Evolutionary conservation across 768 basidiomycete genomes (phyloP).

Genomic region (Tricholomella constricta): DNA sequence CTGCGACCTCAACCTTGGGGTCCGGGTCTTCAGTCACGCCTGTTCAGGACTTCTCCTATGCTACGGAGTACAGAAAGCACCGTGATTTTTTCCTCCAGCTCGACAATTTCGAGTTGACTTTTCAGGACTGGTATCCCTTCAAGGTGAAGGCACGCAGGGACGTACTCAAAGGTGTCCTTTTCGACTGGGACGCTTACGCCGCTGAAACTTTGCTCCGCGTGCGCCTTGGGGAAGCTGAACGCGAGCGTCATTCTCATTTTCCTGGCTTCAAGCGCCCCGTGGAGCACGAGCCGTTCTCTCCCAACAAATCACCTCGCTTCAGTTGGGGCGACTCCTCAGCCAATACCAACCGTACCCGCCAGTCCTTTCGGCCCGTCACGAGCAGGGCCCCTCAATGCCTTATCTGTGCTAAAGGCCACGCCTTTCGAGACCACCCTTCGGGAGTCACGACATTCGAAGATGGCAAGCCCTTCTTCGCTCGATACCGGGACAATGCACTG

Average conservation of each 20-base stretch:
- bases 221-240: too few species aligned
- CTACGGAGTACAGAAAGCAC: neutral
- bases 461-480: conserved; percentile 5
- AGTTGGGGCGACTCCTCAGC: neutral
- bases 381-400: conserved; percentile 11
- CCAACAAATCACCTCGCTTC: too few species aligned
- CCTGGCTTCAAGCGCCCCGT: too few species aligned
- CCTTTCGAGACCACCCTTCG: neutral
- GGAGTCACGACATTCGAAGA: conserved; percentile 3
- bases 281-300: neutral
- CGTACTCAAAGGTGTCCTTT: conserved; percentile 1
- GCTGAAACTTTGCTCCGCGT: neutral
- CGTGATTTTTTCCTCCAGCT: conserved; percentile 7
- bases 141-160: conserved; percentile 7
- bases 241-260: too few species aligned
- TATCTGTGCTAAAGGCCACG: conserved; percentile 10
- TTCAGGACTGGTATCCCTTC: conserved; percentile 7
- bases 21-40: neutral
- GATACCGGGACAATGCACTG: neutral
- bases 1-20: neutral
- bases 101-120: conserved; percentile 10
- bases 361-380: too few species aligned
- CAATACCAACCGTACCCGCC: neutral
- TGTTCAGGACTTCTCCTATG: too few species aligned
- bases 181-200: conserved; percentile 2